Evolutionary conservation across 1,284 basidiomycete genomes (phyloP).

Genomic region (Tilletia indica): DNA sequence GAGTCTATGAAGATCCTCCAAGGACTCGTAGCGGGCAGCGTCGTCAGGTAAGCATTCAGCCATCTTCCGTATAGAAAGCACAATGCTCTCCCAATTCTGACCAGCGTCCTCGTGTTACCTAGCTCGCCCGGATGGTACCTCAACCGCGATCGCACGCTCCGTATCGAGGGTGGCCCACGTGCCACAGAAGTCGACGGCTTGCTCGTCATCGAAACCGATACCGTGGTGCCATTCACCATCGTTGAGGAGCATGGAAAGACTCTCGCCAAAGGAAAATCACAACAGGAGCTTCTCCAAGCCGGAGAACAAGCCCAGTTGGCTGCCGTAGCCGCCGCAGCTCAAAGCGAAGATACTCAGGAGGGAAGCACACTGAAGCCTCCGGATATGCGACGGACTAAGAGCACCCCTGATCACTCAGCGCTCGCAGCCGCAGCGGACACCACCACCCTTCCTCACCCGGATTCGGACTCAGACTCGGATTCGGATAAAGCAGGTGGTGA

Average conservation of each 20-base stretch:
- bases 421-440: neutral
- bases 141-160: conserved; percentile 38
- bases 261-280: conserved; percentile 27
- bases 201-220: conserved; percentile 44
- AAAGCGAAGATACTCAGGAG: neutral
- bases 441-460: neutral
- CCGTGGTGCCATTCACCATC: conserved; percentile 31
- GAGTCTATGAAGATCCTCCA: conserved; percentile 29
- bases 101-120: too few species aligned
- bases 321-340: conserved; percentile 22
- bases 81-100: too few species aligned
- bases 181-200: conserved; percentile 37
- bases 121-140: conserved; percentile 49
- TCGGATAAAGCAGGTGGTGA: neutral
- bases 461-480: neutral
- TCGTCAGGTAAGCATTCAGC: conserved; percentile 27
- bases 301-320: conserved; percentile 32
- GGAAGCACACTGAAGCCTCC: too few species aligned
- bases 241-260: conserved; percentile 42
- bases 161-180: conserved; percentile 40
- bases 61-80: neutral
- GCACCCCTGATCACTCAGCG: conserved; percentile 6
- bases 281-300: conserved; percentile 7
- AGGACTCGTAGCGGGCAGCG: conserved; percentile 39
- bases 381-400: neutral